phyloP scores from a whole-genome alignment of 2,329 filamentous ascomycete species.

The Leptographium flavum region DNA sequence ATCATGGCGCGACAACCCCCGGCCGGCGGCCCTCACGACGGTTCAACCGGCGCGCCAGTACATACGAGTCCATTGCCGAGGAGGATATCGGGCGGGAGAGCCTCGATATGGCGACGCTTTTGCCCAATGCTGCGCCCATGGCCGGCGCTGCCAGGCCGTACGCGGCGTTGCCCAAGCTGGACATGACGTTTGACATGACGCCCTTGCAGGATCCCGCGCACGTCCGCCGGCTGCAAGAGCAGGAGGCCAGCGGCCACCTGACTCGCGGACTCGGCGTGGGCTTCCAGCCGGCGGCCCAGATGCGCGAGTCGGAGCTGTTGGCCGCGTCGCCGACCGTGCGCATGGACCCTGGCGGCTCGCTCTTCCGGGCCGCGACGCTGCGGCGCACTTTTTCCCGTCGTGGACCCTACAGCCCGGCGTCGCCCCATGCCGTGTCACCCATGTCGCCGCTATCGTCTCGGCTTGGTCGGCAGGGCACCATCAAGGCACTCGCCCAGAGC shows the following conservation, averaged over 20 bases:
- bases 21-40: constrained; percentile 6
- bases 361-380: neutral
- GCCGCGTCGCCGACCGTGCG: constrained; percentile 16
- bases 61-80: constrained; percentile 20
- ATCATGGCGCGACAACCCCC: neutral
- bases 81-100: constrained; percentile 20
- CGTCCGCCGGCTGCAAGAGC: constrained; percentile 28
- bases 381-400: constrained; percentile 8
- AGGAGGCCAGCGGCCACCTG: constrained; percentile 39
- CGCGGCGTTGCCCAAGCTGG: constrained; percentile 16
- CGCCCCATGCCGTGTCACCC: constrained; percentile 2
- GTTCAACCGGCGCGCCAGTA: constrained; percentile 6
- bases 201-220: constrained; percentile 29
- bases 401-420: constrained; percentile 1
- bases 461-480: constrained; percentile 19
- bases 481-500: constrained; percentile 37
- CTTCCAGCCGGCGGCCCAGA: constrained; percentile 29
- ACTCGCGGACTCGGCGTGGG: constrained; percentile 46
- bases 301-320: constrained; percentile 37
- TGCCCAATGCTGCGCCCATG: constrained; percentile 26
- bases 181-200: constrained; percentile 17
- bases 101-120: constrained; percentile 23
- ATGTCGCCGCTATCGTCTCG: neutral
- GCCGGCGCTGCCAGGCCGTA: constrained; percentile 14
- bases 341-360: neutral